Evolutionary conservation across 345 rosid genomes (phyloP).

Genomic region (Lumnitzera littorea): DNA sequence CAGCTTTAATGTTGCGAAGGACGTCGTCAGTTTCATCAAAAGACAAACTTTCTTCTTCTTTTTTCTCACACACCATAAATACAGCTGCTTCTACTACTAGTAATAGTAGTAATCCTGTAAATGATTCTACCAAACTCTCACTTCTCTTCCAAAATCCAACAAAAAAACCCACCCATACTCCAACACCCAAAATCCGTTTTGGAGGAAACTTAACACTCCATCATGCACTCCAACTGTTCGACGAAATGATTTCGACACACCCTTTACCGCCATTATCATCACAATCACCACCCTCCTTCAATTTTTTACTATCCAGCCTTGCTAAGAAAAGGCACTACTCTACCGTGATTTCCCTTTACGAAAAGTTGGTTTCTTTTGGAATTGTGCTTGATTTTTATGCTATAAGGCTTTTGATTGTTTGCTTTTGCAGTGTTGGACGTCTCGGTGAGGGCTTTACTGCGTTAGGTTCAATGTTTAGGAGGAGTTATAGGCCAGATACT

Average conservation of each 20-base stretch:
- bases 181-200: too few species aligned
- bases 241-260: conserved; percentile 13
- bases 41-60: too few species aligned
- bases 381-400: conserved; percentile 16
- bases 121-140: too few species aligned
- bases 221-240: conserved; percentile 23
- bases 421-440: conserved; percentile 13
- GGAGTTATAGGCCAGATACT: conserved; percentile 15
- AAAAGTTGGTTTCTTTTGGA: conserved; percentile 8
- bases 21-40: too few species aligned
- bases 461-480: conserved; percentile 21
- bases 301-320: conserved; percentile 10
- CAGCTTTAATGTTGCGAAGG: too few species aligned
- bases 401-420: conserved; percentile 24
- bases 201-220: conserved; percentile 13
- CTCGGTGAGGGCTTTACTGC: conserved; percentile 18
- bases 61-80: too few species aligned
- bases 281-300: background rate
- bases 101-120: too few species aligned
- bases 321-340: conserved; percentile 16
- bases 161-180: too few species aligned
- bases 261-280: conserved; percentile 8
- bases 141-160: too few species aligned
- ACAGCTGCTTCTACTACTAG: too few species aligned
- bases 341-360: conserved; percentile 10